These are phyloP conservation scores for Mycosarcoma maydis DNA, from an alignment of 1,284 basidiomycete genomes.

Conservation along the genomic window DNA sequence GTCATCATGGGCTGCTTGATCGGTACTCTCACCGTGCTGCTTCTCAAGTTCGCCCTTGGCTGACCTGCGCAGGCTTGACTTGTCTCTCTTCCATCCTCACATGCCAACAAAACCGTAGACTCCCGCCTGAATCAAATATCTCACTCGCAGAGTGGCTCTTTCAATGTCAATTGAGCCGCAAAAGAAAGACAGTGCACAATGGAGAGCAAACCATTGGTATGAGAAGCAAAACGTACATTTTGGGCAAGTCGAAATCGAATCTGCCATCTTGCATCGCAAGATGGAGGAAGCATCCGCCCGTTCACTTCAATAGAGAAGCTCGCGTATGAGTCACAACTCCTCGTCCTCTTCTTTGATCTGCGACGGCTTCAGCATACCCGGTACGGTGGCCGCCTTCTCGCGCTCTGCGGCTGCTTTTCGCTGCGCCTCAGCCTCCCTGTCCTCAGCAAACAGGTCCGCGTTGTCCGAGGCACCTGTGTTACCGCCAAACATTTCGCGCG, in stretches of 20 bases:
- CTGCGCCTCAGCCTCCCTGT: slow-evolving; percentile 87
- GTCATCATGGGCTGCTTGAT: slow-evolving; percentile 88
- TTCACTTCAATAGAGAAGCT: slow-evolving; percentile 55
- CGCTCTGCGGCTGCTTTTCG: slow-evolving; percentile 80
- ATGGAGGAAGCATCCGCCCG: too few relatives aligned
- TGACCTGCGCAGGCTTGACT: slow-evolving; percentile 1
- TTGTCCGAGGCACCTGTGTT: slow-evolving; percentile 74
- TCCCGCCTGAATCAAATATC: too few relatives aligned
- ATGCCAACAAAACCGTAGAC: too few relatives aligned
- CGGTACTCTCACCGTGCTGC: slow-evolving; percentile 80
- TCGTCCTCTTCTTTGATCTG: slow-evolving; percentile 63
- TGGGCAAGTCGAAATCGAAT: background rate
- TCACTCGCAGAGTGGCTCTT: too few relatives aligned
- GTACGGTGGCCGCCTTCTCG: slow-evolving; percentile 88
- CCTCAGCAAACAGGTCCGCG: slow-evolving; percentile 88
- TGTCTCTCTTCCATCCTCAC: too few relatives aligned
- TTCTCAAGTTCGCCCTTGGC: slow-evolving; percentile 75
- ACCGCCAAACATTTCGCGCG: slow-evolving; percentile 71
- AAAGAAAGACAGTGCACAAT: background rate
- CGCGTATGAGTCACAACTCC: slow-evolving; percentile 59
- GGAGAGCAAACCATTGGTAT: slow-evolving; percentile 15
- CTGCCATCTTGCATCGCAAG: background rate
- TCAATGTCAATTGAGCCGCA: too few relatives aligned
- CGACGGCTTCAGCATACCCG: slow-evolving; percentile 94
- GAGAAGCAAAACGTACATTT: slow-evolving; percentile 26